Evolutionary conservation across 768 basidiomycete species (phyloP).

Genomic region (Boletus patriciae): DNA sequence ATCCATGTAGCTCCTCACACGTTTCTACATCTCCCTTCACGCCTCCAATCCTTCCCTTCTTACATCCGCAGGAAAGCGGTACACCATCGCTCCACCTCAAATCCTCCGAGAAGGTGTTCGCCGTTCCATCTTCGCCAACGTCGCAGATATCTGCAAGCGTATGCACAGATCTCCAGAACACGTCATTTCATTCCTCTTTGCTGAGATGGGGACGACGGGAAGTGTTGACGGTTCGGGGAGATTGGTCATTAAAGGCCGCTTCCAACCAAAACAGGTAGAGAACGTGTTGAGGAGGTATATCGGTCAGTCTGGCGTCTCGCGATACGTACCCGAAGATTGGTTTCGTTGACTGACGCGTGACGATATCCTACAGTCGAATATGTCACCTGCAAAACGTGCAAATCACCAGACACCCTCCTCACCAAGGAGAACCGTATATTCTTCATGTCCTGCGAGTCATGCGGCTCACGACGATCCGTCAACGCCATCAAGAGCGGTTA

Average conservation of each 20-base stretch:
- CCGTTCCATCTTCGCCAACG: slow-evolving; percentile 95
- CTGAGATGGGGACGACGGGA: slow-evolving; percentile 98
- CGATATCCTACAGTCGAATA: slow-evolving; percentile 72
- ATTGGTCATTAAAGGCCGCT: slow-evolving; percentile 95
- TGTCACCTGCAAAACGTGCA: slow-evolving; percentile 99
- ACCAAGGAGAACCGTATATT: slow-evolving; percentile 98
- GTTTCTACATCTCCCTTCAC: slow-evolving; percentile 90
- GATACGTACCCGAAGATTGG: not conserved
- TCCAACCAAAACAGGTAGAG: slow-evolving; percentile 98
- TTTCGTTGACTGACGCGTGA: not conserved
- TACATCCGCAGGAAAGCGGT: slow-evolving; percentile 84
- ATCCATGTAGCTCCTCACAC: slow-evolving; percentile 71
- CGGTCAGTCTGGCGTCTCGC: slow-evolving; percentile 50
- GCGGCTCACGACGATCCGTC: slow-evolving; percentile 88
- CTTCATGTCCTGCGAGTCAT: slow-evolving; percentile 94
- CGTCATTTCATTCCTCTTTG: slow-evolving; percentile 94
- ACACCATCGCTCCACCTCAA: slow-evolving; percentile 95
- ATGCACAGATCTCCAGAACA: slow-evolving; percentile 99
- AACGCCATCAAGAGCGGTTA: slow-evolving; percentile 98
- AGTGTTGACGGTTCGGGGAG: slow-evolving; percentile 90
- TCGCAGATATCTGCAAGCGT: slow-evolving; percentile 95
- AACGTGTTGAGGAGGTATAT: slow-evolving; percentile 96
- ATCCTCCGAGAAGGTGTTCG: slow-evolving; percentile 96
- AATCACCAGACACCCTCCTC: slow-evolving; percentile 95
- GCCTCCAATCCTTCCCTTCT: slow-evolving; percentile 91